Evolutionary conservation across 129 eudicot species (phyloP).

Genomic region (Mikania micrantha): DNA sequence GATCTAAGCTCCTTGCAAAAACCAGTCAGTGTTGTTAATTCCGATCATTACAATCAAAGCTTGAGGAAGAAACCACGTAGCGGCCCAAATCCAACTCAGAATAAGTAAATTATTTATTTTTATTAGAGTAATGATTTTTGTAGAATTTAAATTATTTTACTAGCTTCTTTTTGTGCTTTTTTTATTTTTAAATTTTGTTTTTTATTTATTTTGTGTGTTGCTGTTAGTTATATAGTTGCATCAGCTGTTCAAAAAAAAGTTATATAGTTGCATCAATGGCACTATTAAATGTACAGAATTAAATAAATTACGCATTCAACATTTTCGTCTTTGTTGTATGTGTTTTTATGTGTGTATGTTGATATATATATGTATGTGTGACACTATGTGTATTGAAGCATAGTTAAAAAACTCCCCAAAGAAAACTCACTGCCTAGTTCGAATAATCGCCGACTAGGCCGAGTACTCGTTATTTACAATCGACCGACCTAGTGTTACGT

Average conservation of each 20-base stretch:
- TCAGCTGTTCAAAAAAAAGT: too few relatives aligned
- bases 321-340: not conserved
- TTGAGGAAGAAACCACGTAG: constrained; percentile 34
- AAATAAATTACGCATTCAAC: not conserved
- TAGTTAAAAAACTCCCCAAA: too few relatives aligned
- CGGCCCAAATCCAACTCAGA: constrained; percentile 34
- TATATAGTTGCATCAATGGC: not conserved
- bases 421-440: too few relatives aligned
- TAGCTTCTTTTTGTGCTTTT: not conserved
- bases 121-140: not conserved
- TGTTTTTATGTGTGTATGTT: not conserved
- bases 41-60: constrained; percentile 11
- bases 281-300: constrained; percentile 5
- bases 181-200: not conserved
- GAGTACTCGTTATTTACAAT: too few relatives aligned
- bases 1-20: constrained; percentile 20
- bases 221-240: constrained; percentile 1
- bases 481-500: too few relatives aligned
- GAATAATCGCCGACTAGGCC: too few relatives aligned
- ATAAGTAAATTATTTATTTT: constrained; percentile 16
- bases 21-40: not conserved
- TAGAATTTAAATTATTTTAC: constrained; percentile 8
- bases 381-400: not conserved
- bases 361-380: not conserved
- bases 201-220: not conserved